These are phyloP conservation scores for Sechiopsis laciniata DNA, from an alignment of 306 rosid species.

Conservation along the genomic window DNA sequence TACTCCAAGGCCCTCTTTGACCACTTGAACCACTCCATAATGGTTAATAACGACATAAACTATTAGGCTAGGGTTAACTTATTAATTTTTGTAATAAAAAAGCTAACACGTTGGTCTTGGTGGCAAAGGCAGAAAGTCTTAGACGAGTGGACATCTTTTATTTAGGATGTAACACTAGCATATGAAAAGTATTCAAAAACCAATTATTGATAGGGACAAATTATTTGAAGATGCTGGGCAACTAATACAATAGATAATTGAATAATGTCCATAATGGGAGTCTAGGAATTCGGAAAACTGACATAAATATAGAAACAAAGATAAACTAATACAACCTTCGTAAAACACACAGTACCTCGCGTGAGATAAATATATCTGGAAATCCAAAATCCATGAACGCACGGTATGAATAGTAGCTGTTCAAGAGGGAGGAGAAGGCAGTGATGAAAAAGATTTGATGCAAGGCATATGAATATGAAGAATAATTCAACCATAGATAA, in stretches of 20 bases:
- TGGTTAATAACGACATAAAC: not conserved
- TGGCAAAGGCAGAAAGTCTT: not conserved
- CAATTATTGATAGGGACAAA: not conserved
- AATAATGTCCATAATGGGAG: too few species aligned
- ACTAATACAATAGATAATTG: too few species aligned
- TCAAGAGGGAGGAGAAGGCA: too few species aligned
- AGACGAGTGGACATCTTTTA: not conserved
- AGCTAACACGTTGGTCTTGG: not conserved
- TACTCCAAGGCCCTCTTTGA: too few species aligned
- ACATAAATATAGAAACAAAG: too few species aligned
- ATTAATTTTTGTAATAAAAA: not conserved
- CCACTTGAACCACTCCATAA: too few species aligned
- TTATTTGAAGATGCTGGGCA: not conserved
- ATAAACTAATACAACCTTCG: too few species aligned
- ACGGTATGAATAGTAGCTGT: too few species aligned
- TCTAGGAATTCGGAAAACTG: too few species aligned
- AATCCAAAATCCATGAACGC: constrained; percentile 92
- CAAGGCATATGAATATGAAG: too few species aligned
- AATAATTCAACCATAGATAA: not conserved
- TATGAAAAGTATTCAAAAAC: not conserved
- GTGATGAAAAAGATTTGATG: too few species aligned
- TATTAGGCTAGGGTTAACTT: not conserved
- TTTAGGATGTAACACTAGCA: not conserved
- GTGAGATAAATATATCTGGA: constrained; percentile 78
- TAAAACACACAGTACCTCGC: constrained; percentile 47